These are phyloP conservation scores for Amylostereum chailletii DNA, from an alignment of 1,284 basidiomycete species.

Conservation along the genomic window DNA sequence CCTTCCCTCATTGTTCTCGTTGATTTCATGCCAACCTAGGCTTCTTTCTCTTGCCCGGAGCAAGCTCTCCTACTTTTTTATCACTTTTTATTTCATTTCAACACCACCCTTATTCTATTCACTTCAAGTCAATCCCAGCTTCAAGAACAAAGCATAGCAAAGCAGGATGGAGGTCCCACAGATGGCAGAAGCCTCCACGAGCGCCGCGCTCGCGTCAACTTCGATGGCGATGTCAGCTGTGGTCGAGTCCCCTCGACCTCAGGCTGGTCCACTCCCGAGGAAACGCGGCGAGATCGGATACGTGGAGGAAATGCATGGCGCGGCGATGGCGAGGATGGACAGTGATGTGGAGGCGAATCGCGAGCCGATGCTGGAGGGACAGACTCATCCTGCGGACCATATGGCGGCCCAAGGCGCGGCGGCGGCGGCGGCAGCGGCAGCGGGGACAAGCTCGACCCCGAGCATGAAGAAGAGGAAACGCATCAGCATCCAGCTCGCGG, in stretches of 20 bases:
- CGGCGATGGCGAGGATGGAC: slow-evolving; percentile 13
- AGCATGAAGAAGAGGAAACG: neutral
- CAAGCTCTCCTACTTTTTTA: slow-evolving; percentile 19
- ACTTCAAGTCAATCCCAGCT: slow-evolving; percentile 4
- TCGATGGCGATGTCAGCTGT: slow-evolving; percentile 2
- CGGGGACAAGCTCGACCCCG: neutral
- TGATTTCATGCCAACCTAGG: slow-evolving; percentile 15
- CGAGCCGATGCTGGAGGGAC: slow-evolving; percentile 19
- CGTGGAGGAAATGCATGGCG: slow-evolving; percentile 30
- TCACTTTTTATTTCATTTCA: slow-evolving; percentile 9
- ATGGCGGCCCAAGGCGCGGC: slow-evolving; percentile 15
- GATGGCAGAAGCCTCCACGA: slow-evolving; percentile 11
- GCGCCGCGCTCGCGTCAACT: slow-evolving; percentile 12
- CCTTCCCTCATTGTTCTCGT: slow-evolving; percentile 3
- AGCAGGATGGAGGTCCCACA: slow-evolving; percentile 13
- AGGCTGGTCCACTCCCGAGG: slow-evolving; percentile 53
- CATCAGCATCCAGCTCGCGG: slow-evolving; percentile 23
- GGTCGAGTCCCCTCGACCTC: slow-evolving; percentile 22
- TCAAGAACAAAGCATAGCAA: neutral
- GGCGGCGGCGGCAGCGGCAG: neutral
- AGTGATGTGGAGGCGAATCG: slow-evolving; percentile 4
- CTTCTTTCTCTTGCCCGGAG: slow-evolving; percentile 25
- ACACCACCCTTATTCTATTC: slow-evolving; percentile 2
- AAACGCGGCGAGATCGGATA: slow-evolving; percentile 65
- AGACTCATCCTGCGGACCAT: slow-evolving; percentile 52